These are phyloP conservation scores for Populus euphratica DNA, from an alignment of 345 rosid genomes.

Conservation along the genomic window DNA sequence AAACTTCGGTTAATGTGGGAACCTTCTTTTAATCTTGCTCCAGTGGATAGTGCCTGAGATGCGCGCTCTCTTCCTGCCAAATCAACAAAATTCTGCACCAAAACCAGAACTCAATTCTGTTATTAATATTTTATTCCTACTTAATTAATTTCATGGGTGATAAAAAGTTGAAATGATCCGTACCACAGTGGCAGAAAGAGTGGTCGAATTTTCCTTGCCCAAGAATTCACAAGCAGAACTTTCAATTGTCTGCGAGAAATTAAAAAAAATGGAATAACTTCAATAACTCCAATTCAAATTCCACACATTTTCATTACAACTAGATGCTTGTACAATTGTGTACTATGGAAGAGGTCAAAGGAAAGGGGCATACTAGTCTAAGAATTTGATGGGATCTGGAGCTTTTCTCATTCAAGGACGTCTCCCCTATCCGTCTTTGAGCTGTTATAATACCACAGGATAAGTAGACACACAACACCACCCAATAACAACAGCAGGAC, in stretches of 20 bases:
- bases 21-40: slow-evolving; percentile 91
- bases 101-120: slow-evolving; percentile 13
- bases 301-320: background rate
- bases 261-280: slow-evolving; percentile 9
- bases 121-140: background rate
- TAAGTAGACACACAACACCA: slow-evolving; percentile 14
- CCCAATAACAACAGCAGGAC: slow-evolving; percentile 7
- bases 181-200: slow-evolving; percentile 94
- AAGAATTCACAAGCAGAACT: slow-evolving; percentile 93
- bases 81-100: slow-evolving; percentile 80
- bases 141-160: background rate
- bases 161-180: slow-evolving; percentile 3
- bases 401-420: slow-evolving; percentile 85
- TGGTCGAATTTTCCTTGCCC: slow-evolving; percentile 86
- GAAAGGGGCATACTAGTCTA: slow-evolving; percentile 54
- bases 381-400: slow-evolving; percentile 99
- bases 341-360: background rate
- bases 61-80: slow-evolving; percentile 99
- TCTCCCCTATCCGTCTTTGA: slow-evolving; percentile 90
- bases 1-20: slow-evolving; percentile 97
- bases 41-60: slow-evolving; percentile 84
- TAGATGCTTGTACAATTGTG: slow-evolving; percentile 14
- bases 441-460: slow-evolving; percentile 46
- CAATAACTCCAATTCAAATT: slow-evolving; percentile 1
- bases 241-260: slow-evolving; percentile 66